A percentile compares a stretch with the other conserved stretches of the same genome.
These are phyloP conservation scores for Mycosphaerella sp. DNA, from an alignment of 2,329 filamentous ascomycete genomes.

Conservation along the genomic window DNA sequence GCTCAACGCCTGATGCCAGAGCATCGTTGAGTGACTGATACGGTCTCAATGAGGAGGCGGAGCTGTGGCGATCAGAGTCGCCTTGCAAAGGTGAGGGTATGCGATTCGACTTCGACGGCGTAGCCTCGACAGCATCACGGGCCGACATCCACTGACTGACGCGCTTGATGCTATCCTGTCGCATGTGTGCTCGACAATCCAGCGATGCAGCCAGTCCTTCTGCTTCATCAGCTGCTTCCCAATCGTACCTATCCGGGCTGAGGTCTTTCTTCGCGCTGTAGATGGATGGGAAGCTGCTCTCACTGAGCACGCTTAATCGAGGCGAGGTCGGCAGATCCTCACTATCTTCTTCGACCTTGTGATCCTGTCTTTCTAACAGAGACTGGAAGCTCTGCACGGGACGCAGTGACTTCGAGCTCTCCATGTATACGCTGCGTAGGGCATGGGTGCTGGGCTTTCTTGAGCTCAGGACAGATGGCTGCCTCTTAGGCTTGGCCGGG, in stretches of 20 bases:
- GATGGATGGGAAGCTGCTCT: slow-evolving; percentile 36
- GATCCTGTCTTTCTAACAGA: slow-evolving; percentile 30
- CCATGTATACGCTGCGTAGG: slow-evolving; percentile 34
- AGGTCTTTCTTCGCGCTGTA: slow-evolving; percentile 30
- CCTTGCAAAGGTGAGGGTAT: slow-evolving; percentile 22
- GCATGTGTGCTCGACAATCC: slow-evolving; percentile 17
- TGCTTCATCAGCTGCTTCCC: slow-evolving; percentile 26
- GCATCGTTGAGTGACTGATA: slow-evolving; percentile 11
- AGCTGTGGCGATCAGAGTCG: slow-evolving; percentile 6
- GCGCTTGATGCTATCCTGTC: slow-evolving; percentile 33
- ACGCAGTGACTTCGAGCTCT: slow-evolving; percentile 27
- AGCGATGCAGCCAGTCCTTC: slow-evolving; percentile 9
- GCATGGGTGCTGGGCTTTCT: slow-evolving; percentile 33
- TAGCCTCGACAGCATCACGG: slow-evolving; percentile 23
- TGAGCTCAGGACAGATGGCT: slow-evolving; percentile 30
- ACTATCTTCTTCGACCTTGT: slow-evolving; percentile 21
- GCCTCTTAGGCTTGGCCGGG: slow-evolving; percentile 26
- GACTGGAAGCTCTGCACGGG: slow-evolving; percentile 35
- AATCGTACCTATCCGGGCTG: slow-evolving; percentile 27
- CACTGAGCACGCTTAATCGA: slow-evolving; percentile 34
- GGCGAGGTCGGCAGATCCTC: slow-evolving; percentile 32
- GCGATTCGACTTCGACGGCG: slow-evolving; percentile 29
- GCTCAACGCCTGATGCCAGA: slow-evolving; percentile 19
- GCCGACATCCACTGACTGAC: slow-evolving; percentile 37
- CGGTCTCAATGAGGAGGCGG: background rate